These are phyloP conservation scores for Catenaria anguillulae DNA, from an alignment of 371 early-diverging fungal genomes.

Conservation along the genomic window DNA sequence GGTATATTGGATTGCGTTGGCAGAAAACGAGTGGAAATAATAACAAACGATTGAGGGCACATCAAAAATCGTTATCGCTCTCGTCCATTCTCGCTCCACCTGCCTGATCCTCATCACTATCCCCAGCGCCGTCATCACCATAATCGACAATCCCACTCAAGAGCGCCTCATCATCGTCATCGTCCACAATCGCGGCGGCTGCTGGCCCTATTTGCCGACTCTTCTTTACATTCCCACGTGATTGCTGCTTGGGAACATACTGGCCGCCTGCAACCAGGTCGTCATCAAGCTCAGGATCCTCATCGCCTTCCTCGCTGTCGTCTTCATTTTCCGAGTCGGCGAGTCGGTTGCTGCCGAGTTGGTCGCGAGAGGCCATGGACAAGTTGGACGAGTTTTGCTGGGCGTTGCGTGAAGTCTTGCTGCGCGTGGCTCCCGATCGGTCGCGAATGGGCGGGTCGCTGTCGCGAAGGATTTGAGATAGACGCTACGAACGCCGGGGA, in stretches of 20 bases:
- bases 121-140: background rate
- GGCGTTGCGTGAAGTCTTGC: too few species aligned
- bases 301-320: conserved; percentile 4
- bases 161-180: background rate
- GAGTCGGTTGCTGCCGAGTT: too few species aligned
- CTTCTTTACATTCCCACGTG: background rate
- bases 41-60: too few species aligned
- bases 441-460: too few species aligned
- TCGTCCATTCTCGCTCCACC: background rate
- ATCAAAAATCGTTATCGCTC: background rate
- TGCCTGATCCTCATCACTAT: background rate
- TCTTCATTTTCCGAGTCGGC: conserved; percentile 1
- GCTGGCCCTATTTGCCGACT: background rate
- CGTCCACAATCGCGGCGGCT: background rate
- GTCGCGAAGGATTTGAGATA: too few species aligned
- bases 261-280: background rate
- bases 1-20: too few species aligned
- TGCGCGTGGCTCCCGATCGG: too few species aligned
- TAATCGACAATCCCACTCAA: background rate
- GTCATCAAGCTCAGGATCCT: background rate
- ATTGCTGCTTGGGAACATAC: background rate
- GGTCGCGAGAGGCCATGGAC: too few species aligned
- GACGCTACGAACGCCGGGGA: too few species aligned
- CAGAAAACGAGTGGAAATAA: too few species aligned
- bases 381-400: too few species aligned